Percentiles rank a stretch among this genome's conserved stretches.
phyloP scores from a whole-genome alignment of 768 basidiomycete genomes.

The Punctularia strigosozonata region DNA sequence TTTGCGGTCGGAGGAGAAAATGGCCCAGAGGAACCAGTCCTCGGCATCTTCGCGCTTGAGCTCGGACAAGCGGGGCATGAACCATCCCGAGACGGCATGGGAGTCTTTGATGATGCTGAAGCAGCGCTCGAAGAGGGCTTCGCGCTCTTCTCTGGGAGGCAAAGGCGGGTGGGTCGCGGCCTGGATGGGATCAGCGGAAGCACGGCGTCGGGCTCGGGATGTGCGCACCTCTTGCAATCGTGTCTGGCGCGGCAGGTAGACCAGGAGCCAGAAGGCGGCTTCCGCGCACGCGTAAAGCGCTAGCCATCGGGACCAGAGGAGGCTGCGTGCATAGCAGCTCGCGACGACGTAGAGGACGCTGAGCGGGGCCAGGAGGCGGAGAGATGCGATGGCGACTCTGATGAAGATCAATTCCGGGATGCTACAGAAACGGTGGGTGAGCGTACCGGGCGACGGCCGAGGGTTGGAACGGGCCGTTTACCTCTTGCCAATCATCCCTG shows the following conservation, averaged over 20 bases:
- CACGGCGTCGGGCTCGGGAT: slow-evolving; percentile 18
- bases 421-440: too few species aligned
- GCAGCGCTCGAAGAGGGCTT: slow-evolving; percentile 38
- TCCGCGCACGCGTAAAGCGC: slow-evolving; percentile 29
- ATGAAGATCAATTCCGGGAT: slow-evolving; percentile 45
- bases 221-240: slow-evolving; percentile 34
- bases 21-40: slow-evolving; percentile 58
- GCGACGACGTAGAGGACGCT: slow-evolving; percentile 28
- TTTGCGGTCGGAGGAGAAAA: slow-evolving; percentile 33
- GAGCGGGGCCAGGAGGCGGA: slow-evolving; percentile 38
- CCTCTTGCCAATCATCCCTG: too few species aligned
- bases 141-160: slow-evolving; percentile 29
- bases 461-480: too few species aligned
- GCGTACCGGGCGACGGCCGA: too few species aligned
- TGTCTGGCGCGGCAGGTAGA: slow-evolving; percentile 36
- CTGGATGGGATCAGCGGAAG: slow-evolving; percentile 14
- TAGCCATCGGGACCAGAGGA: slow-evolving; percentile 19
- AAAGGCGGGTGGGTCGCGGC: slow-evolving; percentile 23
- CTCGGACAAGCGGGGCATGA: slow-evolving; percentile 20
- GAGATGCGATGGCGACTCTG: slow-evolving; percentile 26
- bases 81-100: slow-evolving; percentile 34
- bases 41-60: slow-evolving; percentile 35
- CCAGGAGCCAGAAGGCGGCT: slow-evolving; percentile 32
- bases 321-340: slow-evolving; percentile 13
- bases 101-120: slow-evolving; percentile 12